These are phyloP conservation scores for Huntiella savannae DNA, from an alignment of 2,329 filamentous ascomycete species.

Conservation along the genomic window DNA sequence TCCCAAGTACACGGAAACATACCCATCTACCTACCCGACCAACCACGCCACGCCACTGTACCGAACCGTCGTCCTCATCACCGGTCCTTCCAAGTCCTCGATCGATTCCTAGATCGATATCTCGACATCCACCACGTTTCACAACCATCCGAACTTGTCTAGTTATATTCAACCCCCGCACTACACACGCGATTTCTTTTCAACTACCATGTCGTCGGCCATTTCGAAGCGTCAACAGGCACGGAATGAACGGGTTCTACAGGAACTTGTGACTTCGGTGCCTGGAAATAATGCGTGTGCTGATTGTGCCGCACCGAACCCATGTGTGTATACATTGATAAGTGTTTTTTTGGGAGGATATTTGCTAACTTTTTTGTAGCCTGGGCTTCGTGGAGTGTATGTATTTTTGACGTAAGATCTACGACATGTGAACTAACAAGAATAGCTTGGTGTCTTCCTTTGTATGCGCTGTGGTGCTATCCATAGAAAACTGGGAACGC, in stretches of 20 bases:
- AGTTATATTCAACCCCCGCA: no score
- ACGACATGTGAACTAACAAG: not conserved
- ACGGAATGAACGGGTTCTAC: conserved; percentile 81
- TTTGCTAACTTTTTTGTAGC: conserved; percentile 27
- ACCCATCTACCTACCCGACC: no score
- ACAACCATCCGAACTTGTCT: no score
- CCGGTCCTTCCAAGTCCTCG: no score
- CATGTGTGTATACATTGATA: conserved; percentile 42
- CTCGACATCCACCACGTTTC: no score
- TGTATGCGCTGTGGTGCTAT: conserved; percentile 94
- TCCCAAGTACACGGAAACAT: no score
- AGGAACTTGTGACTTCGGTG: conserved; percentile 67
- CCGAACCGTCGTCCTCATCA: no score
- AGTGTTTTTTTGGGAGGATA: no score
- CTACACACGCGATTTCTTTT: not conserved
- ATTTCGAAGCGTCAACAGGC: conserved; percentile 73
- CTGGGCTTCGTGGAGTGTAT: conserved; percentile 94
- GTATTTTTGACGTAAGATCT: conserved; percentile 19
- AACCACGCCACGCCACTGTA: no score
- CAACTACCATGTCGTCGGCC: conserved; percentile 9
- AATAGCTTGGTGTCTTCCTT: conserved; percentile 76
- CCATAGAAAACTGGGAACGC: conserved; percentile 90
- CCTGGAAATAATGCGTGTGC: conserved; percentile 87
- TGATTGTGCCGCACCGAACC: conserved; percentile 80
- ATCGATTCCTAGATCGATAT: no score